Evolutionary conservation across 805 yeast genomes (phyloP), one percentile per base, ranked within the genome.

Genomic region (Cephaloascus albidus): DNA sequence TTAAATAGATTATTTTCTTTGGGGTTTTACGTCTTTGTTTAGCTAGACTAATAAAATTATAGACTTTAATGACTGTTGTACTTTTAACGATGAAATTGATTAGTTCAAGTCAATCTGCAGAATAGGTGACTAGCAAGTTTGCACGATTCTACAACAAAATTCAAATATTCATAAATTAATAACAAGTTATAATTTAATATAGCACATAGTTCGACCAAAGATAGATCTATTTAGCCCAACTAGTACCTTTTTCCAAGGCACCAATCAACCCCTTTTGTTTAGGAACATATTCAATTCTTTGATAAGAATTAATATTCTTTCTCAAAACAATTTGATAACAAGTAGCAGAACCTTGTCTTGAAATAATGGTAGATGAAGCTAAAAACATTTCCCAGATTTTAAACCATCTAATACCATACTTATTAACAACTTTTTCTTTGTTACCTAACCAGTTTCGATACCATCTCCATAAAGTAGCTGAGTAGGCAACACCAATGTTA

Each of bases 271-370:
- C 95, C 52, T 74, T 74, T 72, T 87, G 95, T 42, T 60, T 58
- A 38, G 95, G 90, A 55, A 85, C 68, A 55, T 82, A 85, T 58
- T 85, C 84, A 49, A 85, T 69, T 63, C 96, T 79, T 61, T 85
- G 90, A 60, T 81, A 81, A 41, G 85, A 68, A 65, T 87, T 88
- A 56, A 87, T 55, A 65, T 87, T 88, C 78, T 87, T 87, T 73
- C 96, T 81, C 71, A 87, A 72, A 37, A 84, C 82, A 59, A 87
- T 83, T 70, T 87, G 96, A 70, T 75, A 88, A 63, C 95, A 85
- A 40, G 95, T 78, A 34, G 96, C 95, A 51, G 89, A 78, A 51
- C 96, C 95, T 70, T 87, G 95, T 74, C 96, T 85, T 14, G 95
- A 79, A 45, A 83, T 79, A 54, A 87, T 83, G 40, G 85, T 77